A percentile compares a stretch with the other conserved stretches of the same genome.
Conservation (phyloP, 2,329 filamentous ascomycete species). For the Fusarium chuoi region DNA sequence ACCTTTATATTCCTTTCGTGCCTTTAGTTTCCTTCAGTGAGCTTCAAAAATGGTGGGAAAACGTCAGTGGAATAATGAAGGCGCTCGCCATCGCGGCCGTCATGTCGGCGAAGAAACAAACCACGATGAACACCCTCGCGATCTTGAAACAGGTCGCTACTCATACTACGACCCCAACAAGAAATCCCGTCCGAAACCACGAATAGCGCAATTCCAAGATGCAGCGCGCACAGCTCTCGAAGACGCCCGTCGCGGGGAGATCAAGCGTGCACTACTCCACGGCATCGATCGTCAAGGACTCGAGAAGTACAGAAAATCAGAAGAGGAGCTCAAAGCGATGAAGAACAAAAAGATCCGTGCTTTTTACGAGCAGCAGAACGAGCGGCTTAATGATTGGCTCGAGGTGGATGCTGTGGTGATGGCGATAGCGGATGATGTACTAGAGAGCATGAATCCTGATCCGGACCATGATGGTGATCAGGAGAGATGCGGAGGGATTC, state of each 20-base stretch:
- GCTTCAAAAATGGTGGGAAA: slow-evolving; percentile 36
- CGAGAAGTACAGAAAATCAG: slow-evolving; percentile 46
- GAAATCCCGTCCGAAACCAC: slow-evolving; percentile 22
- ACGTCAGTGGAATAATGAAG: slow-evolving; percentile 19
- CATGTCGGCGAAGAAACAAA: slow-evolving; percentile 16
- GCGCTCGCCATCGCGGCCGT: slow-evolving; percentile 15
- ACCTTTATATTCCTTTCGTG: too few species aligned
- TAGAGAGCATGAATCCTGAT: slow-evolving; percentile 50
- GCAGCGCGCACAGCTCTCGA: slow-evolving; percentile 45
- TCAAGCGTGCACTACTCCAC: slow-evolving; percentile 46
- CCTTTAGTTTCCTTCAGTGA: too few species aligned
- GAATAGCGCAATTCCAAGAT: slow-evolving; percentile 54
- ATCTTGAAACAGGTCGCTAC: slow-evolving; percentile 34
- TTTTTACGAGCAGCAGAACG: slow-evolving; percentile 48
- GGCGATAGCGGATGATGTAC: slow-evolving; percentile 48
- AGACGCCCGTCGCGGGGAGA: slow-evolving; percentile 45
- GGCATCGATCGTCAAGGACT: slow-evolving; percentile 45
- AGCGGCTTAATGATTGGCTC: slow-evolving; percentile 49
- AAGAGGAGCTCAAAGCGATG: slow-evolving; percentile 43
- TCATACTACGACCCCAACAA: background rate
- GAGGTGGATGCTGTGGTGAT: slow-evolving; percentile 50
- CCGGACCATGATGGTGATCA: slow-evolving; percentile 49
- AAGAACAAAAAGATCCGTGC: slow-evolving; percentile 44
- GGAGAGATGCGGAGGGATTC: slow-evolving; percentile 46
- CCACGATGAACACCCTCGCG: slow-evolving; percentile 31